Percentiles rank a stretch among this genome's conserved stretches.
phyloP scores from a whole-genome alignment of 2,329 filamentous ascomycete species.

The Tolypocladium ophioglossoides region DNA sequence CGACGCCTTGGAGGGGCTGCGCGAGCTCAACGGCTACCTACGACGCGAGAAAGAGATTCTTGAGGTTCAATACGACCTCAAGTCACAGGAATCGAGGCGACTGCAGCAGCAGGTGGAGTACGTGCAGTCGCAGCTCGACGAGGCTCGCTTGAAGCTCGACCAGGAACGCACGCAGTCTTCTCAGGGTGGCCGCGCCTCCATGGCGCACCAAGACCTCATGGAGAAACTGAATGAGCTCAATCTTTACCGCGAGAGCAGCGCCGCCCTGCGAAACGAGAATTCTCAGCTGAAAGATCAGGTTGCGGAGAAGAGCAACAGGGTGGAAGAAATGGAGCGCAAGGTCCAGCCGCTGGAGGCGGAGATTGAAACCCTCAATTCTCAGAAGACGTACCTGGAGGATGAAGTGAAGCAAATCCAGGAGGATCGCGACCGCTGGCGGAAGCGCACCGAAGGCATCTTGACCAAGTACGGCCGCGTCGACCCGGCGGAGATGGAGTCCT shows the following conservation, averaged over 20 bases:
- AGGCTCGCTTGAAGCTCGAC: constrained; percentile 77
- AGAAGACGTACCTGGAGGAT: constrained; percentile 70
- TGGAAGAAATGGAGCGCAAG: constrained; percentile 63
- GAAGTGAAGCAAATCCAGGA: constrained; percentile 84
- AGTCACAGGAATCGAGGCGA: constrained; percentile 77
- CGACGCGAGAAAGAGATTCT: constrained; percentile 95
- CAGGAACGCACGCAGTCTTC: constrained; percentile 73
- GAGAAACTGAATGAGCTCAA: constrained; percentile 94
- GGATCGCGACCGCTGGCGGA: constrained; percentile 90
- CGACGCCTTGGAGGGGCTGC: constrained; percentile 61
- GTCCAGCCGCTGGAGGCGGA: constrained; percentile 75
- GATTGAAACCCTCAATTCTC: constrained; percentile 72
- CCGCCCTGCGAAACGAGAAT: constrained; percentile 78
- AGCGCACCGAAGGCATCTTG: constrained; percentile 89
- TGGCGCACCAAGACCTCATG: constrained; percentile 83
- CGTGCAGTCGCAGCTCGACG: constrained; percentile 77
- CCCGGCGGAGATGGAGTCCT: constrained; percentile 79
- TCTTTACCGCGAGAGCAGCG: constrained; percentile 88
- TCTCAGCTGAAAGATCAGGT: constrained; percentile 69
- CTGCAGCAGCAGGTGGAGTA: constrained; percentile 86
- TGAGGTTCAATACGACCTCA: constrained; percentile 90
- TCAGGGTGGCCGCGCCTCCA: constrained; percentile 60
- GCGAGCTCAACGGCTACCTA: constrained; percentile 85
- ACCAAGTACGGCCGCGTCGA: constrained; percentile 95
- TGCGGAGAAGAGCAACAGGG: constrained; percentile 59